Conservation (phyloP, 2,329 filamentous ascomycete genomes). For the Xylariaceae sp. region DNA sequence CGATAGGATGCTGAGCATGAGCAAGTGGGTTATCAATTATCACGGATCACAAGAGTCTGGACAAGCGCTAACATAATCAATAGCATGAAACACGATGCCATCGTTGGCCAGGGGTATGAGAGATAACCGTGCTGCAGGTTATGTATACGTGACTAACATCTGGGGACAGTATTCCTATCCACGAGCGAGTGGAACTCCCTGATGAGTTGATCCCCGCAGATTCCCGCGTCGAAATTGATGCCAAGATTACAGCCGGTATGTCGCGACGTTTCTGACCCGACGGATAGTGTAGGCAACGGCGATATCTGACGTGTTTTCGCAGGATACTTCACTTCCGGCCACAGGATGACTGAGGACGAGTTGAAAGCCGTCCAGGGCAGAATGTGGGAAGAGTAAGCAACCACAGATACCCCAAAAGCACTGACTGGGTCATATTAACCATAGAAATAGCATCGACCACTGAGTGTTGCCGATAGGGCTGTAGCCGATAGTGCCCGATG, state of each 20-base stretch:
- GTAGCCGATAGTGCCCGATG: constrained; percentile 9
- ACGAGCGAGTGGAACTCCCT: constrained; percentile 86
- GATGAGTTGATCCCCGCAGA: constrained; percentile 92
- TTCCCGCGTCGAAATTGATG: constrained; percentile 96
- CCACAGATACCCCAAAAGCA: constrained; percentile 9
- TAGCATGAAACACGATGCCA: constrained; percentile 88
- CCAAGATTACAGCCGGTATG: constrained; percentile 90
- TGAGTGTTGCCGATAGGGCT: constrained; percentile 13
- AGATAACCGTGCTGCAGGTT: too few relatives aligned
- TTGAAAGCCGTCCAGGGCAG: constrained; percentile 81
- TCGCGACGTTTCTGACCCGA: neutral
- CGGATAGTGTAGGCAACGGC: too few relatives aligned
- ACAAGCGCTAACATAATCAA: constrained; percentile 23
- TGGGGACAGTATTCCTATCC: constrained; percentile 67
- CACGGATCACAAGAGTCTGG: constrained; percentile 9
- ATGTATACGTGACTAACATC: neutral
- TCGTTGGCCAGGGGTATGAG: constrained; percentile 71
- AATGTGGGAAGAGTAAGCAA: constrained; percentile 77
- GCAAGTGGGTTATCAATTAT: constrained; percentile 69
- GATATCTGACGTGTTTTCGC: constrained; percentile 2
- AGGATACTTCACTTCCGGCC: constrained; percentile 81
- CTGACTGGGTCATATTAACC: constrained; percentile 17
- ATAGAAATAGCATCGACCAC: constrained; percentile 37
- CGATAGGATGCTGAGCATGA: constrained; percentile 98
- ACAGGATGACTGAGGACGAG: constrained; percentile 83